Conservation (phyloP, 148 eudicot genomes). For the Camellia japonica region DNA sequence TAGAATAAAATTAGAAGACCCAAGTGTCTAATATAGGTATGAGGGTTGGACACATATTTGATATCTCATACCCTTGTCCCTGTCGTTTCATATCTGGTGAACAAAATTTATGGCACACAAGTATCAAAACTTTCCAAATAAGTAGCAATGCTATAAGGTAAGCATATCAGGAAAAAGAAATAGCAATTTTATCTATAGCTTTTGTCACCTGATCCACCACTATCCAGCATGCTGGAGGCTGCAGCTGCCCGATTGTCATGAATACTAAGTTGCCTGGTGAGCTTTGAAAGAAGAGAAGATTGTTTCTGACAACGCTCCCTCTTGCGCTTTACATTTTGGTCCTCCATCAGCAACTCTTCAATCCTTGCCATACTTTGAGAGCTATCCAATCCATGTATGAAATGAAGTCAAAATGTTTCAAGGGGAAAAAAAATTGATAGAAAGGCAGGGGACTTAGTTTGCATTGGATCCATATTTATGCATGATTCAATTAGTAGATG, state of each 20-base stretch:
- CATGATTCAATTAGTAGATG: neutral
- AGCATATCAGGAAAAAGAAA: neutral
- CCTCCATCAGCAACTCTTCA: constrained; percentile 95
- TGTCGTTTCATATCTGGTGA: too few species aligned
- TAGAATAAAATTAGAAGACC: too few species aligned
- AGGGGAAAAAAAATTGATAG: neutral
- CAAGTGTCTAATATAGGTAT: too few species aligned
- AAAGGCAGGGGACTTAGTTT: neutral
- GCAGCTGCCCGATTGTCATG: constrained; percentile 93
- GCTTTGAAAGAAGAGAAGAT: constrained; percentile 80
- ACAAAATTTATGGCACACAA: neutral
- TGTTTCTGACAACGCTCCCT: constrained; percentile 88
- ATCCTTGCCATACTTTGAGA: constrained; percentile 75
- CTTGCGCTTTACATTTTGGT: constrained; percentile 75
- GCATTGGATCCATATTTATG: neutral
- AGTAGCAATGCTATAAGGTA: neutral
- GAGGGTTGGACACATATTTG: too few species aligned
- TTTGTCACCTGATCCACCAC: constrained; percentile 45
- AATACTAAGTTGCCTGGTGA: constrained; percentile 80
- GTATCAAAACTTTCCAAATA: neutral
- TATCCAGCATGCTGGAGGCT: constrained; percentile 57
- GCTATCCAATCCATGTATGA: constrained; percentile 28
- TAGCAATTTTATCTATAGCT: neutral
- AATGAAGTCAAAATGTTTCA: neutral
- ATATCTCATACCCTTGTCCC: too few species aligned